Evolutionary conservation across 2,329 filamentous ascomycete species (phyloP), one percentile per base, ranked within the genome.

Genomic region (Ustulina deusta): DNA sequence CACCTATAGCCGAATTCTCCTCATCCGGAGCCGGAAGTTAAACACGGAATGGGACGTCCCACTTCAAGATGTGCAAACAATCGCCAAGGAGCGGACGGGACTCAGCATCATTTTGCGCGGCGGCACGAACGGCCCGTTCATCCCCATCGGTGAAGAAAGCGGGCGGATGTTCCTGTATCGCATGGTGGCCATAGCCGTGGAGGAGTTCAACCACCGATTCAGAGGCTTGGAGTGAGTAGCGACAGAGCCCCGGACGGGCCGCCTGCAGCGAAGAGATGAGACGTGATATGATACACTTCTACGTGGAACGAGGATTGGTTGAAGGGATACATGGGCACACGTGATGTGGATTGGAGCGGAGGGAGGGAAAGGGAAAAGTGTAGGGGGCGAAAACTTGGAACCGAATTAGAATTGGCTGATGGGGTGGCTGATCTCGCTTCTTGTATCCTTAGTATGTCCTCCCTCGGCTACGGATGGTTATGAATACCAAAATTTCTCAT

Each of bases 41-140:
- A 90, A 89, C 61, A 94, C 90, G 20, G 95, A 98, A 81, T 99
- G 96, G 96, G 96, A 99, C 76, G 93, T 98, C 11, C 92, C 93
- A 29, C 85, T 99, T 72, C 97, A 96, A 77, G 96, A 99, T 78
- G 89, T 99, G 22, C 94, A 98, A 84, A 98, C 94, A 0, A 98
- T 99, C 72, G 92, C 91, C 52, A 99, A 98, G 83, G 97, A 99
- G 84, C 86, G 96, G 60, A 99, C 96, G 0, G 97, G 96, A 0
- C 89, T 99, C 81, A 94, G 93, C 73, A 88, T 99, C 69, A 91
- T 92, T 54, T 82, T 98, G 72, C 92, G 97, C 73, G 95, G 94
- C 11, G 95, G 94, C 3, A 93, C 91, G 2, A 97, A 97, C 78
- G 96, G 96, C 0, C 96, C 96, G 2, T 99, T 98, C 77, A 90